phyloP scores from a whole-genome alignment of 805 yeast genomes.

The Zygosaccharomyces bailii region DNA sequence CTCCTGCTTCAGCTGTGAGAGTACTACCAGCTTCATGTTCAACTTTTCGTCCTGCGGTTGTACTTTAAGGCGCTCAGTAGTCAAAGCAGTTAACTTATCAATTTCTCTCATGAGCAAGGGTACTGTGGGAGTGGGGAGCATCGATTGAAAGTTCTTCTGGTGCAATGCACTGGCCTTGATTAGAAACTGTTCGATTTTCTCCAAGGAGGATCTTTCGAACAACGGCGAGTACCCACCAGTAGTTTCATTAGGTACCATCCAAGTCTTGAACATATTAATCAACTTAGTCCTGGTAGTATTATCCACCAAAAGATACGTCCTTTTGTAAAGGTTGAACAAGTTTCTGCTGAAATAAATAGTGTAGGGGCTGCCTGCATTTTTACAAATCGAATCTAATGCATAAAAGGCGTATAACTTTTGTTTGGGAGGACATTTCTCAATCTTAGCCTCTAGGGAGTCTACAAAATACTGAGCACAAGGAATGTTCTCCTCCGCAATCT shows the following conservation, averaged over 20 bases:
- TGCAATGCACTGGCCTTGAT: slow-evolving; percentile 52
- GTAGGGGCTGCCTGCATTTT: slow-evolving; percentile 87
- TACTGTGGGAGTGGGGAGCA: slow-evolving; percentile 32
- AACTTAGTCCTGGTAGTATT: slow-evolving; percentile 72
- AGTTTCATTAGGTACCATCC: slow-evolving; percentile 62
- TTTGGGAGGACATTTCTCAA: slow-evolving; percentile 72
- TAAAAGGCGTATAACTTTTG: slow-evolving; percentile 84
- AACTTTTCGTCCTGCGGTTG: slow-evolving; percentile 36
- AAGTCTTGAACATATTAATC: slow-evolving; percentile 76
- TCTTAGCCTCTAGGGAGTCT: slow-evolving; percentile 68
- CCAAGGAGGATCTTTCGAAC: slow-evolving; percentile 67
- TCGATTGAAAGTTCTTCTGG: slow-evolving; percentile 34
- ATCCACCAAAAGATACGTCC: slow-evolving; percentile 73
- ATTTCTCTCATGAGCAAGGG: slow-evolving; percentile 35
- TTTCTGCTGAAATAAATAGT: slow-evolving; percentile 71
- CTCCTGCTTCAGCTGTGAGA: slow-evolving; percentile 37
- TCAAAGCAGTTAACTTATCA: slow-evolving; percentile 36
- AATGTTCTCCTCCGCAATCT: slow-evolving; percentile 80
- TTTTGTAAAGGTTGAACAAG: slow-evolving; percentile 61
- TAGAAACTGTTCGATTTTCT: slow-evolving; percentile 70
- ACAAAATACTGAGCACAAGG: slow-evolving; percentile 74
- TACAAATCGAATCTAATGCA: slow-evolving; percentile 85
- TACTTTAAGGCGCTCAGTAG: slow-evolving; percentile 33
- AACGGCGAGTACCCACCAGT: slow-evolving; percentile 46
- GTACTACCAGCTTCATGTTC: slow-evolving; percentile 34